Evolutionary conservation across 495 filamentous ascomycete species (phyloP).

Genomic region (Xylaria nigripes): DNA sequence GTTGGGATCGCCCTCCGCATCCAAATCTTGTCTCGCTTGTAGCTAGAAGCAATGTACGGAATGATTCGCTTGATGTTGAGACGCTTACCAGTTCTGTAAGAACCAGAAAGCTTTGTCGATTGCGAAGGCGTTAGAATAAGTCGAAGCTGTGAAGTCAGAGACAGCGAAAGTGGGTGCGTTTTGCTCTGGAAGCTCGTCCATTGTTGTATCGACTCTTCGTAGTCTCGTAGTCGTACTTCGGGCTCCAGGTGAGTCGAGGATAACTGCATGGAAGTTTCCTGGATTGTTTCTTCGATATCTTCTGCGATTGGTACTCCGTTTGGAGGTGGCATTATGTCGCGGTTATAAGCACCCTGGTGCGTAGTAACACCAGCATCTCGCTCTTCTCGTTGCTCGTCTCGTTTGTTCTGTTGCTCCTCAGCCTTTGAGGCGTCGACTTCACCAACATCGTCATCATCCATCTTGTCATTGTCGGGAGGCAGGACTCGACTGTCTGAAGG

Average conservation of each 20-base stretch:
- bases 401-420: conserved; percentile 30
- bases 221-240: conserved; percentile 26
- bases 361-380: conserved; percentile 39
- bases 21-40: conserved; percentile 99
- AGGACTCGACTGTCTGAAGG: conserved; percentile 16
- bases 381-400: conserved; percentile 35
- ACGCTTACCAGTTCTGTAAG: conserved; percentile 94
- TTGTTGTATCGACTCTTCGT: conserved; percentile 61
- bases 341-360: conserved; percentile 37
- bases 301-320: conserved; percentile 16
- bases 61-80: conserved; percentile 99
- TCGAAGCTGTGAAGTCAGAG: conserved; percentile 84
- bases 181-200: conserved; percentile 79
- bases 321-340: conserved; percentile 15
- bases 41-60: conserved; percentile 92
- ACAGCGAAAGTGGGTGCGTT: conserved; percentile 78
- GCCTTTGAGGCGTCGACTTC: conserved; percentile 29
- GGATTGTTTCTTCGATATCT: conserved; percentile 50
- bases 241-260: conserved; percentile 59
- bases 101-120: conserved; percentile 91
- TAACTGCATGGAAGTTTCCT: conserved; percentile 65
- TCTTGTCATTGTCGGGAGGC: conserved; percentile 45
- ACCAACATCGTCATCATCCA: conserved; percentile 41
- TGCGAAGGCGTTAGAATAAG: conserved; percentile 91
- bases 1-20: conserved; percentile 85